These are phyloP conservation scores for Picea abies DNA, from an alignment of 83 land plant genomes.

Conservation along the genomic window DNA sequence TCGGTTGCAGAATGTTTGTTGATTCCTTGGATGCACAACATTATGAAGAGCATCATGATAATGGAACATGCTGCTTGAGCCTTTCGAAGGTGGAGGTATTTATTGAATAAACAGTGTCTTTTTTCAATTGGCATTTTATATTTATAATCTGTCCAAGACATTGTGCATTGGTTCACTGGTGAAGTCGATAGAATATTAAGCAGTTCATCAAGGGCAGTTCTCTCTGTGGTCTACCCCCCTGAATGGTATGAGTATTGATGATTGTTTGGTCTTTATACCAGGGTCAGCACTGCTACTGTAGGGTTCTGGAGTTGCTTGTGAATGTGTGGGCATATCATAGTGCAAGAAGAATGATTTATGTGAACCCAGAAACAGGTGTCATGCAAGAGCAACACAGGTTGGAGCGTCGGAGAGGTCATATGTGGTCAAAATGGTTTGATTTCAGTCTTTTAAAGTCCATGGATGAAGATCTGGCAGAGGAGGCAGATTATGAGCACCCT, in stretches of 20 bases:
- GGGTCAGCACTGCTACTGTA: constrained; percentile 93
- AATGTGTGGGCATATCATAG: constrained; percentile 98
- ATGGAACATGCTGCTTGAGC: constrained; percentile 68
- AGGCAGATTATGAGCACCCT: constrained; percentile 59
- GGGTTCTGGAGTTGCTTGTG: constrained; percentile 86
- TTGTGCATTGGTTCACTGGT: too few relatives aligned
- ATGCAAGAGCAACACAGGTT: constrained; percentile 87
- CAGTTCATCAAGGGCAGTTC: too few relatives aligned
- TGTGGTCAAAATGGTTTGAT: constrained; percentile 87
- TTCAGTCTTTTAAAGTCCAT: constrained; percentile 69
- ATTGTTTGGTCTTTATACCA: constrained; percentile 31
- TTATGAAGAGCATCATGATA: constrained; percentile 71
- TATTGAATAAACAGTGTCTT: not conserved
- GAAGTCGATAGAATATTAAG: too few relatives aligned
- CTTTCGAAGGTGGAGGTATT: constrained; percentile 77
- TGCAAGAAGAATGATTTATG: constrained; percentile 76
- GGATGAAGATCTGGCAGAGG: constrained; percentile 98
- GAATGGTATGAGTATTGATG: not conserved
- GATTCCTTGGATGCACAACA: constrained; percentile 81
- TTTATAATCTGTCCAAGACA: not conserved
- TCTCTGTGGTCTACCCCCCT: too few relatives aligned
- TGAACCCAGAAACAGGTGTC: constrained; percentile 75
- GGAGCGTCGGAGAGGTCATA: constrained; percentile 62
- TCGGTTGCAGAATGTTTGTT: constrained; percentile 77
- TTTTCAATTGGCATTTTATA: not conserved